phyloP scores from a whole-genome alignment of 768 basidiomycete genomes.

The Grammothele lineata region DNA sequence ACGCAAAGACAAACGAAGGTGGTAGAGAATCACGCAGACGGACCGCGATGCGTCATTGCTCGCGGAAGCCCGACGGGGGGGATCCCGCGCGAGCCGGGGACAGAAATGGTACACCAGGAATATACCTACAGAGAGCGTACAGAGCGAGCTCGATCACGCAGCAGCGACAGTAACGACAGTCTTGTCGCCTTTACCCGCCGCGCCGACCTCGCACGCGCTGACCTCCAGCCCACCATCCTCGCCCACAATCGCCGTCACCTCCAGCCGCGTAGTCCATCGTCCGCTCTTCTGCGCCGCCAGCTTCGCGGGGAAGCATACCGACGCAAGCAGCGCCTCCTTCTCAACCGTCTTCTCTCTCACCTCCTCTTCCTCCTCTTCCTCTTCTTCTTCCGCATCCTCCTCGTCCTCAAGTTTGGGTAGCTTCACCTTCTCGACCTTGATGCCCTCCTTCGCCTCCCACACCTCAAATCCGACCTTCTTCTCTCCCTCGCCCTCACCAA shows the following conservation, averaged over 20 bases:
- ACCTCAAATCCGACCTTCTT: slow-evolving; percentile 63
- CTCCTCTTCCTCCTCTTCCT: slow-evolving; percentile 58
- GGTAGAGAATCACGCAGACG: too few species aligned
- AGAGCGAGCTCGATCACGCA: slow-evolving; percentile 9
- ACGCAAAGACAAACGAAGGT: too few species aligned
- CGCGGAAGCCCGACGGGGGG: too few species aligned
- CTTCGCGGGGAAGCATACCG: slow-evolving; percentile 30
- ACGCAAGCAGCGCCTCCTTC: slow-evolving; percentile 47
- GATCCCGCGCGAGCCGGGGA: too few species aligned
- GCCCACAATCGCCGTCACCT: slow-evolving; percentile 37
- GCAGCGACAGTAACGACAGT: slow-evolving; percentile 25
- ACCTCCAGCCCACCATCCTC: slow-evolving; percentile 33
- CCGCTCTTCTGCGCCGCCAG: slow-evolving; percentile 42
- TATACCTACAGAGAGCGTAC: too few species aligned
- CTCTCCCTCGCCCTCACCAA: slow-evolving; percentile 34
- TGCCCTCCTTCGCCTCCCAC: slow-evolving; percentile 71
- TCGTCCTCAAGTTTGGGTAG: slow-evolving; percentile 41
- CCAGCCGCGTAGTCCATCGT: slow-evolving; percentile 47
- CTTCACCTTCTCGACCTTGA: slow-evolving; percentile 58
- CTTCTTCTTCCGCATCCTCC: slow-evolving; percentile 52
- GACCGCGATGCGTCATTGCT: too few species aligned
- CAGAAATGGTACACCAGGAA: too few species aligned
- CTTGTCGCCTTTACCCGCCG: slow-evolving; percentile 30
- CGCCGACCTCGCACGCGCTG: slow-evolving; percentile 34
- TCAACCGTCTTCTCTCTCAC: slow-evolving; percentile 56